Evolutionary conservation across 768 basidiomycete genomes (phyloP), one percentile per base, ranked within the genome.

Genomic region (Leccinum rimulosum): DNA sequence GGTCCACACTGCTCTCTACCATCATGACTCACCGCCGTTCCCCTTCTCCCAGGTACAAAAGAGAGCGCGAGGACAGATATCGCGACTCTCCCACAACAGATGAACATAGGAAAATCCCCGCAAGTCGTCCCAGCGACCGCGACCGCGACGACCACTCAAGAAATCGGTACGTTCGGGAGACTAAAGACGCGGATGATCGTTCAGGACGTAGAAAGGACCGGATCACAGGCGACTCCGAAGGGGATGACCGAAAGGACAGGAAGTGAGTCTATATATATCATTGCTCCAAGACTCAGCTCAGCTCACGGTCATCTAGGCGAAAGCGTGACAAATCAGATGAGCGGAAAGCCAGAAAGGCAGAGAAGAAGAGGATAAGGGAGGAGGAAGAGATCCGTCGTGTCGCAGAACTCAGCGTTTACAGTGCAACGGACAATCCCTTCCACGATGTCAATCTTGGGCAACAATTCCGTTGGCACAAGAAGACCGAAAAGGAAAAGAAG

Each of bases 401-500:
- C 15, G 94, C 93, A 10, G 96, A 98, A 74, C 82, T 98, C 47
- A 95, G 94, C 64, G 89, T 97, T 64, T 98, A 98, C 79, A 95
- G 93, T 64, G 92, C 95, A 50, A 87, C 88, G 12, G 95, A 98
- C 80, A 99, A 98, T 69, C 97, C 97, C 0, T 99, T 98, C 79
- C 93, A 97, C 75, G 97, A 98, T 67, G 88, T 93, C 61, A 98
- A 98, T 73, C 87, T 98, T 33, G 89, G 88, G 22, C 93, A 98
- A 70, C 93, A 95, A 72, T 99, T 99, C 74, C 87, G 91, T 58
- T 99, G 97, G 97, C 92, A 95, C 77, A 99, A 99, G 81, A 99
- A 99, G 79, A 84, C 86, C 28, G 97, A 99, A 73, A 93, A 94
- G 78, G 97, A 99, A 72, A 83, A 85, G 67, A 98, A 96, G 75